Percentiles rank a stretch among this genome's conserved stretches.
phyloP scores from a whole-genome alignment of 768 basidiomycete species.

The Mycena epipterygia region DNA sequence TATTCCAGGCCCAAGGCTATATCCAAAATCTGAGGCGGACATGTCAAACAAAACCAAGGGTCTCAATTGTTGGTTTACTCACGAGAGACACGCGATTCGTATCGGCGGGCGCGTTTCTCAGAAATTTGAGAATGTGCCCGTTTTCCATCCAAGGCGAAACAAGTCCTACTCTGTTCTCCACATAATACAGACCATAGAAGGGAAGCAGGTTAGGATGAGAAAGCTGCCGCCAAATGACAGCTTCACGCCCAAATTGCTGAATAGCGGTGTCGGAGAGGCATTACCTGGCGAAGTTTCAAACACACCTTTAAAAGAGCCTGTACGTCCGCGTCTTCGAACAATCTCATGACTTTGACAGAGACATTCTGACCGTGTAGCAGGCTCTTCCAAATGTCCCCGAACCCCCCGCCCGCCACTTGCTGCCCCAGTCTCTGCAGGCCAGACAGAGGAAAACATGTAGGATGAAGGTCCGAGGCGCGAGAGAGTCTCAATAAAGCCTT shows the following conservation, averaged over 20 bases:
- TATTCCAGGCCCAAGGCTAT: slow-evolving; percentile 33
- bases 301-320: slow-evolving; percentile 2
- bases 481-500: slow-evolving; percentile 3
- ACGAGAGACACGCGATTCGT: slow-evolving; percentile 18
- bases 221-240: slow-evolving; percentile 37
- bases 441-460: neutral
- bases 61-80: neutral
- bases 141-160: slow-evolving; percentile 46
- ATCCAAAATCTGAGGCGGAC: slow-evolving; percentile 32
- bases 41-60: no score
- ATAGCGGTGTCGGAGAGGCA: no score
- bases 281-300: neutral
- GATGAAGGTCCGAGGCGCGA: neutral
- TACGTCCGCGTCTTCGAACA: neutral
- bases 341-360: slow-evolving; percentile 3
- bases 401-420: neutral
- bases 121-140: slow-evolving; percentile 35
- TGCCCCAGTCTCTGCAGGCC: neutral
- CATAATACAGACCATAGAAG: slow-evolving; percentile 36
- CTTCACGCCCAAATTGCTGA: slow-evolving; percentile 31
- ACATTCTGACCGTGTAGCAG: neutral
- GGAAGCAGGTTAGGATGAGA: slow-evolving; percentile 38
- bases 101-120: slow-evolving; percentile 5
- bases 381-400: slow-evolving; percentile 6
- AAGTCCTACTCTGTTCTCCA: slow-evolving; percentile 33